Percentiles rank a stretch among this genome's conserved stretches.
phyloP scores from a whole-genome alignment of 306 rosid genomes.

The Arachis hypogaea region DNA sequence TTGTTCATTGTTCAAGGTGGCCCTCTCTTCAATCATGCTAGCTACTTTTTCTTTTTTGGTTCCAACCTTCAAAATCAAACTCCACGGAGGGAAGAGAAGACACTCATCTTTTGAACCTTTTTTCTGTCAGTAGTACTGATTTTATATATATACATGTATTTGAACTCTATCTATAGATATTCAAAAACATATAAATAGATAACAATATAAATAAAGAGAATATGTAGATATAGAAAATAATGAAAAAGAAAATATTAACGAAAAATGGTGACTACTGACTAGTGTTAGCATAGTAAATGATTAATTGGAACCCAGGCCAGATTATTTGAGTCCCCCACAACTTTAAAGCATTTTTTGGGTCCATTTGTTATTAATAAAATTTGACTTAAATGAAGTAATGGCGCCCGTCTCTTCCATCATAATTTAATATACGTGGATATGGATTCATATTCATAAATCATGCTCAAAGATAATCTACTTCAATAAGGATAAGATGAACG shows the following conservation, averaged over 20 bases:
- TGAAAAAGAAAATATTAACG: too few relatives aligned
- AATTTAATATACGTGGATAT: background rate
- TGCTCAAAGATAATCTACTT: background rate
- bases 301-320: background rate
- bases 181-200: background rate
- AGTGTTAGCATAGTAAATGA: background rate
- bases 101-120: conserved; percentile 22
- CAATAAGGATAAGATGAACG: background rate
- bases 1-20: background rate
- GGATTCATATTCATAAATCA: background rate
- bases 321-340: background rate
- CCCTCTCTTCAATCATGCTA: conserved; percentile 17
- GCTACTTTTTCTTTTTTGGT: background rate
- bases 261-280: background rate
- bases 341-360: conserved; percentile 12
- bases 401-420: background rate
- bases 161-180: too few relatives aligned
- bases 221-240: too few relatives aligned
- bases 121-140: conserved; percentile 19
- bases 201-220: background rate
- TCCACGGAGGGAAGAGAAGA: background rate
- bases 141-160: too few relatives aligned
- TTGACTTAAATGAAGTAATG: background rate
- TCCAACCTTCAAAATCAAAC: conserved; percentile 7
- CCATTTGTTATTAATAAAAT: conserved; percentile 32